Percentiles rank a stretch among this genome's conserved stretches.
Conservation (phyloP, 2,329 filamentous ascomycete species). For the Trichoderma citrinoviride region DNA sequence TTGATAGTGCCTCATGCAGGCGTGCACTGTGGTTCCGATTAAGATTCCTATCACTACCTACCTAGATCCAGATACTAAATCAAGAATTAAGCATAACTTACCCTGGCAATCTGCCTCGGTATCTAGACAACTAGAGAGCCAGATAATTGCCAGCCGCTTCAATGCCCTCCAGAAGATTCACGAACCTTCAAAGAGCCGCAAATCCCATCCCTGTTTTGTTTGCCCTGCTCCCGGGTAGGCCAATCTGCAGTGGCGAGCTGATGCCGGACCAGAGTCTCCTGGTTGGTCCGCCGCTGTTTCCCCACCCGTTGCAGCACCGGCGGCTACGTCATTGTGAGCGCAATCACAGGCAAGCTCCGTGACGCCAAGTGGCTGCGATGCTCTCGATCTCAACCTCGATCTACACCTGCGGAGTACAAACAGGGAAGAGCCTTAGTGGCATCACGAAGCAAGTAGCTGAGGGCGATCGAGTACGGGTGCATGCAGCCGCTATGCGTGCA, state of each 20-base stretch:
- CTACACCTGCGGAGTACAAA: too few relatives aligned
- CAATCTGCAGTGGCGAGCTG: not conserved
- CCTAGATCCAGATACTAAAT: too few relatives aligned
- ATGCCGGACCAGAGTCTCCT: constrained; percentile 17
- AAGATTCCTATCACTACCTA: too few relatives aligned
- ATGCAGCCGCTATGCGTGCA: not conserved
- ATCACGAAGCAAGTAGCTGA: not conserved
- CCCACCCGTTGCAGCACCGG: constrained; percentile 9
- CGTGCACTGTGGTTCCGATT: too few relatives aligned
- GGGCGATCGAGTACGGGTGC: not conserved
- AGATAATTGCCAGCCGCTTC: too few relatives aligned
- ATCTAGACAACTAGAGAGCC: too few relatives aligned
- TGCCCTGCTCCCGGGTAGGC: not conserved
- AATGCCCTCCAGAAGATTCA: too few relatives aligned
- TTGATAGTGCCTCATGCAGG: not conserved
- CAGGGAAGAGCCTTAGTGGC: not conserved
- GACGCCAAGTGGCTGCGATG: not conserved
- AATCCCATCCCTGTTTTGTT: not conserved
- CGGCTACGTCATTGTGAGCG: constrained; percentile 27
- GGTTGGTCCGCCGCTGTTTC: not conserved
- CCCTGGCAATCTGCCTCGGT: too few relatives aligned
- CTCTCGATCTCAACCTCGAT: constrained; percentile 11
- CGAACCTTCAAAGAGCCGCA: not conserved
- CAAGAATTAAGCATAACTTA: too few relatives aligned
- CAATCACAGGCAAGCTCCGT: constrained; percentile 21